Evolutionary conservation across 2,329 filamentous ascomycete species (phyloP), one percentile per base, ranked within the genome.

Genomic region (Piedraia hortae): DNA sequence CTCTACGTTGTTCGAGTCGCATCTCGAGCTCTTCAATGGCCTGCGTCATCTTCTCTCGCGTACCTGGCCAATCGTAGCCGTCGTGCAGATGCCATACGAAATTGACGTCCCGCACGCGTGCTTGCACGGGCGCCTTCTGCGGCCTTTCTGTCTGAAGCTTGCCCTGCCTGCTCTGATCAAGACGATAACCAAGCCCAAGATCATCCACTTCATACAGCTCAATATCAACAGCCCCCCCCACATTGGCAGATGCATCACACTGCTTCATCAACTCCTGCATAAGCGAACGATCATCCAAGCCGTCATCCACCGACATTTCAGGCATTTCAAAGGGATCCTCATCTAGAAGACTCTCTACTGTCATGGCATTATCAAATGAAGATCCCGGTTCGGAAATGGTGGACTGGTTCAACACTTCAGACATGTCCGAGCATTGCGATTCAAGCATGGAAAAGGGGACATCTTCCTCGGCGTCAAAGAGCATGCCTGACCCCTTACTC

Each of bases 41-140:
- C 38, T 82, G 73, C 11, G 67, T 66, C 25, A 97, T 90, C 3
- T 70, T 63, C 29, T 85, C 71, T 19, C 82, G 62, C 1, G 88
- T 97, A 19, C 63, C 60, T 33, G 68, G 62, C 88, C 88, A 97
- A 45, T 97, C 88, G 41, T 90, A 97, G 1, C 85, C 85, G 49
- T 97, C 85, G 43, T 85, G 91, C 1, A 97, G 52, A 38, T 97
- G 89, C 85, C 85, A 97, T 27, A 93, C 91, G 22, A 91, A 52
- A 40, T 93, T 77, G 4, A 90, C 68, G 38, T 91, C 77, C 12
- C 74, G 67, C 9, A 93, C 59, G 4, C 65, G 64, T 3, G 91
- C 54, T 30, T 65, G 67, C 8, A 97, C 47, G 4, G 82, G 41
- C 11, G 42, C 18, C 13, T 18, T 14, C 12, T 24, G 5, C 14